Evolutionary conservation across 345 rosid species (phyloP).

Genomic region (Sonneratia alba): DNA sequence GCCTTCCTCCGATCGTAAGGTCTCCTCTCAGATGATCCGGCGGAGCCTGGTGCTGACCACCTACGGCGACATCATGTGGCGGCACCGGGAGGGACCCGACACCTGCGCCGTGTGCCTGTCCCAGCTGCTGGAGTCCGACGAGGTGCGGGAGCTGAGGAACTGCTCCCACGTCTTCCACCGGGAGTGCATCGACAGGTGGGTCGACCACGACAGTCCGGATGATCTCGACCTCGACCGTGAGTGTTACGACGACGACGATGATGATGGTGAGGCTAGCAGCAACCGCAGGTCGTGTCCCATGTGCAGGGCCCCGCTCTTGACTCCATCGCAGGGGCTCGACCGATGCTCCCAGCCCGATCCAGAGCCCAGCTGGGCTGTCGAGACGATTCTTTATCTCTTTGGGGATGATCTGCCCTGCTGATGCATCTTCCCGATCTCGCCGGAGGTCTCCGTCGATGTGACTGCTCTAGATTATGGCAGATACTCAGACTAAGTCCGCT

Average conservation of each 20-base stretch:
- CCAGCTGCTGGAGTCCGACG: constrained; percentile 40
- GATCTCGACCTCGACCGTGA: constrained; percentile 32
- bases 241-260: constrained; percentile 15
- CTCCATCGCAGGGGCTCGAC: constrained; percentile 21
- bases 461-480: too few relatives aligned
- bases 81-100: constrained; percentile 27
- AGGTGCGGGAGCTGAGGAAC: constrained; percentile 70
- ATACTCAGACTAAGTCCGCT: neutral
- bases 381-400: constrained; percentile 73
- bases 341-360: constrained; percentile 39
- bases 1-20: constrained; percentile 8
- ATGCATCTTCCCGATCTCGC: neutral
- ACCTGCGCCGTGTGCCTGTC: constrained; percentile 81
- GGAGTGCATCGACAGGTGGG: constrained; percentile 87
- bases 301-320: constrained; percentile 74
- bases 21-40: constrained; percentile 45
- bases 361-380: constrained; percentile 94
- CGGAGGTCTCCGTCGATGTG: too few relatives aligned
- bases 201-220: constrained; percentile 31
- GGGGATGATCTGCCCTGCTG: constrained; percentile 63
- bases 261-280: neutral
- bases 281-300: constrained; percentile 74
- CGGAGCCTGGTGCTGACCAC: constrained; percentile 45
- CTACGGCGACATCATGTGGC: constrained; percentile 41
- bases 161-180: constrained; percentile 86